Evolutionary conservation across 345 rosid genomes (phyloP).

Genomic region (Euphorbia peplus): DNA sequence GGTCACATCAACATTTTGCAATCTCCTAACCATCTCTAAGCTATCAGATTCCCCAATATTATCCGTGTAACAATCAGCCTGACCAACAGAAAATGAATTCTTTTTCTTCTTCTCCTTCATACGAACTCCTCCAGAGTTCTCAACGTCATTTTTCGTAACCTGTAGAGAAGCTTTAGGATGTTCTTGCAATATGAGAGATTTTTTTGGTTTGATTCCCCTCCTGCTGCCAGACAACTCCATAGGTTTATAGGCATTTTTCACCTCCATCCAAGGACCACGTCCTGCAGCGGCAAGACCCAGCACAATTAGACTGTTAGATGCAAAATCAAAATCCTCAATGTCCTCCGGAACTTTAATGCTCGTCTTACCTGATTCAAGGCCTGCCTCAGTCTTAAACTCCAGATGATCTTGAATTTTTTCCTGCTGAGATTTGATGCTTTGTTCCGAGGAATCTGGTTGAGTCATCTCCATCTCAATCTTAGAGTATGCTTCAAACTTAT

Average conservation of each 20-base stretch:
- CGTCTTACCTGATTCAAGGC: constrained; percentile 6
- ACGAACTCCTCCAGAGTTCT: constrained; percentile 19
- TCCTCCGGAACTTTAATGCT: constrained; percentile 16
- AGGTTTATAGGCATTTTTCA: constrained; percentile 13
- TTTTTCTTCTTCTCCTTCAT: constrained; percentile 7
- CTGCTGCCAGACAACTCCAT: constrained; percentile 13
- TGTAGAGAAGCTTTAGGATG: constrained; percentile 19
- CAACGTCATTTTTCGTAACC: constrained; percentile 15
- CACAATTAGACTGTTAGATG: constrained; percentile 21
- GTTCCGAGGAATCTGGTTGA: constrained; percentile 14
- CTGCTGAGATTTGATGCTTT: constrained; percentile 9
- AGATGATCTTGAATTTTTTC: constrained; percentile 22
- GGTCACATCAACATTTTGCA: constrained; percentile 25
- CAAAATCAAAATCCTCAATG: constrained; percentile 8
- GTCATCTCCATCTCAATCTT: constrained; percentile 13
- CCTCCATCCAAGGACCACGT: constrained; percentile 26
- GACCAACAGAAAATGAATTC: constrained; percentile 12
- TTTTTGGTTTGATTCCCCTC: constrained; percentile 35
- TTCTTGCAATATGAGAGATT: neutral
- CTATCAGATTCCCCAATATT: constrained; percentile 15
- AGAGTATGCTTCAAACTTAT: constrained; percentile 19
- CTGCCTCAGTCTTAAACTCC: constrained; percentile 10
- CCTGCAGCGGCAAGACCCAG: constrained; percentile 34
- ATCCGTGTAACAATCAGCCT: constrained; percentile 15
- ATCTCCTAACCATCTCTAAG: constrained; percentile 18